A percentile compares a stretch with the other conserved stretches of the same genome.
phyloP scores from a whole-genome alignment of 2,329 filamentous ascomycete genomes.

The Neurospora sp. region DNA sequence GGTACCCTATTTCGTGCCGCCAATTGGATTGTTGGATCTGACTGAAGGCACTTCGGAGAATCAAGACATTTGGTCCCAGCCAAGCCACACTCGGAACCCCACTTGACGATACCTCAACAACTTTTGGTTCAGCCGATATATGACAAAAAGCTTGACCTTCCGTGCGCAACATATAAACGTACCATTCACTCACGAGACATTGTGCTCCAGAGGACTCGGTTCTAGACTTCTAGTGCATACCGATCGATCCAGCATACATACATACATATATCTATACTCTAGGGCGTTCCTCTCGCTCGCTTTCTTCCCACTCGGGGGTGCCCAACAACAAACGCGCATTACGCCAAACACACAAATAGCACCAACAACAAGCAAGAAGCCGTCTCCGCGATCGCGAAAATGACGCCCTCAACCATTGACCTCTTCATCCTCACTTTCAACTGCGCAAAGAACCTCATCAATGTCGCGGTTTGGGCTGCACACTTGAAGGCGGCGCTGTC shows the following conservation, averaged over 20 bases:
- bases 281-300: too few relatives aligned
- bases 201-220: neutral
- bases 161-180: neutral
- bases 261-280: too few relatives aligned
- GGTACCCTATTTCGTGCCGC: neutral
- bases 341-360: neutral
- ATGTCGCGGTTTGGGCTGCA: slow-evolving; percentile 59
- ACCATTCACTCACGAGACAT: neutral
- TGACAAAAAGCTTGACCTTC: neutral
- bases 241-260: neutral
- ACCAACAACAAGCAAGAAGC: neutral
- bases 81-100: neutral
- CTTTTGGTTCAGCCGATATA: neutral
- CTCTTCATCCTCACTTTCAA: slow-evolving; percentile 85
- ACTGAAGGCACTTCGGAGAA: neutral
- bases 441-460: slow-evolving; percentile 63
- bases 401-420: slow-evolving; percentile 45
- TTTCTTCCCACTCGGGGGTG: too few relatives aligned
- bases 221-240: neutral
- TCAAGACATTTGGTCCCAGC: neutral
- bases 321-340: neutral
- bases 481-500: slow-evolving; percentile 56
- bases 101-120: neutral
- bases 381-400: slow-evolving; percentile 10
- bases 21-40: neutral